These are phyloP conservation scores for Candida piceae DNA, from an alignment of 805 yeast genomes.

Conservation along the genomic window DNA sequence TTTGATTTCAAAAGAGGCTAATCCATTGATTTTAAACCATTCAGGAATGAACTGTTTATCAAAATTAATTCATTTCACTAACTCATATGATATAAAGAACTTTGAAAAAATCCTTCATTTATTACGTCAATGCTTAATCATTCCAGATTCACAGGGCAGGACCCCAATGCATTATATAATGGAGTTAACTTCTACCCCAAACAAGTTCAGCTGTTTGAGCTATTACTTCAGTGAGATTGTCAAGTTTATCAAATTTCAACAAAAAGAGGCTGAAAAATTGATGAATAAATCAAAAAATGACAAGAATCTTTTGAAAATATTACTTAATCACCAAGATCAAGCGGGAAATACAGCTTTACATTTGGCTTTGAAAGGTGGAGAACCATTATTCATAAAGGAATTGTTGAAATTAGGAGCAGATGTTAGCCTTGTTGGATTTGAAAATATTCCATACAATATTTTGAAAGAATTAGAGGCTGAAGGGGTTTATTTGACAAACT, in stretches of 20 bases:
- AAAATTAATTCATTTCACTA: constrained; percentile 64
- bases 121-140: constrained; percentile 59
- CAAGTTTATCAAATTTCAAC: constrained; percentile 25
- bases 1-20: constrained; percentile 54
- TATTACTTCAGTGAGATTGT: constrained; percentile 44
- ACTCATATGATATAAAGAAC: constrained; percentile 59
- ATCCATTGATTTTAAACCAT: constrained; percentile 46
- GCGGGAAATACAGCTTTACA: constrained; percentile 86
- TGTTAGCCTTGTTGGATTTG: constrained; percentile 18
- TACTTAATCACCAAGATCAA: constrained; percentile 71
- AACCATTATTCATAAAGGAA: constrained; percentile 38
- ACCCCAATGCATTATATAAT: constrained; percentile 69
- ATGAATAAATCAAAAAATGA: constrained; percentile 20
- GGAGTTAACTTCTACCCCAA: constrained; percentile 41
- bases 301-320: constrained; percentile 45
- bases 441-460: constrained; percentile 18
- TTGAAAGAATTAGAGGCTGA: constrained; percentile 13
- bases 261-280: constrained; percentile 26
- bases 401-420: constrained; percentile 46
- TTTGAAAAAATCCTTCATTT: constrained; percentile 56
- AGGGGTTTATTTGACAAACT: too few species aligned
- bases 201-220: constrained; percentile 44
- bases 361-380: constrained; percentile 58
- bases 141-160: constrained; percentile 67
- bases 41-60: constrained; percentile 69